Evolutionary conservation across 306 rosid genomes (phyloP), one percentile per base, ranked within the genome.

Genomic region (Abrus pulchellus): DNA sequence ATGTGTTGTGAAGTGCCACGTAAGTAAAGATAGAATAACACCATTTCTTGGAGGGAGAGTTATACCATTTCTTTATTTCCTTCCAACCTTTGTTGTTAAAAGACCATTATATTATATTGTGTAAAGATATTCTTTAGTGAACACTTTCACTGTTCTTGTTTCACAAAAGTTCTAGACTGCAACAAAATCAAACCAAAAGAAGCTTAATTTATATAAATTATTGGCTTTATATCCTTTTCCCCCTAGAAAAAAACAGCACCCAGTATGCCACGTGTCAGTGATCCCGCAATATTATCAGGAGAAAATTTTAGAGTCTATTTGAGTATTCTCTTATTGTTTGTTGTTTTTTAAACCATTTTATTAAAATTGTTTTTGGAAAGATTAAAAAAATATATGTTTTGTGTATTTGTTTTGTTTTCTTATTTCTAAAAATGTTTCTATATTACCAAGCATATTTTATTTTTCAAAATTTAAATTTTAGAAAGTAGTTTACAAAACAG

Each of bases 141-240:
- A 36, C 77, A 67, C 82, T 84, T 80, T 70, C 71, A 65, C 82
- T 27, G 40, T 79, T 40, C 71, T 73, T 30, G 68, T 78, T 41
- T 81, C 7, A 14, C 74, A 62, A 62, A 68, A 43, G 74, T 52
- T 74, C 72, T 56, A n/a, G 40, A 63, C 44, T 44, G 5, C 14
- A 61, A 27, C 74, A 82, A 67, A 52, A 79, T 79, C 63, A 75
- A 47, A 81, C 13, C 3, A 48, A 66, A 78, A 38, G 79, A 83
- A 43, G 20, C 20, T 20, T 20, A 20, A 52, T 53, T 41, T 13
- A 12, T 2, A 64, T 1, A 74, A 65, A 64, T 63, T 9, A 53
- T 27, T n/a, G 5, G 60, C 8, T 53, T 59, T 60, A 47, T 13
- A 38, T 34, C 50, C 70, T 13, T 14, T 60, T 44, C 8, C 34